Evolutionary conservation across 176 grass and related monocot genomes (phyloP).

Genomic region (Hordeum marinum): DNA sequence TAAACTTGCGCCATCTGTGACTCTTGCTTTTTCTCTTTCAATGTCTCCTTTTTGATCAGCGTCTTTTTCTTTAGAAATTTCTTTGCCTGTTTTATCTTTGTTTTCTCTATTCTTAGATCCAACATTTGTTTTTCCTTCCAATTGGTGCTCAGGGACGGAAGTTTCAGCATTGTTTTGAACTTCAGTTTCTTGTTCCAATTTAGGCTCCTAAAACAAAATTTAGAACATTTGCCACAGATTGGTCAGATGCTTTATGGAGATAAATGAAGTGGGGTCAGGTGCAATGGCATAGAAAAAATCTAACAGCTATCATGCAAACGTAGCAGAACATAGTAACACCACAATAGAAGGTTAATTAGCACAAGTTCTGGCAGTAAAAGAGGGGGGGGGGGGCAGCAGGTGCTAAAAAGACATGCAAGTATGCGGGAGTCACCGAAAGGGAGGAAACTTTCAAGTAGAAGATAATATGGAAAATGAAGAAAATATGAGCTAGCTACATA

Average conservation of each 20-base stretch:
- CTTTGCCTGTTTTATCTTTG: constrained; percentile 42
- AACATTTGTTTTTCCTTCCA: constrained; percentile 37
- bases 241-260: neutral
- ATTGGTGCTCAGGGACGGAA: constrained; percentile 25
- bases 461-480: neutral
- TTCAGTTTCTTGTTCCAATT: constrained; percentile 36
- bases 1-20: constrained; percentile 41
- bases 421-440: neutral
- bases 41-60: constrained; percentile 33
- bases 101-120: constrained; percentile 45
- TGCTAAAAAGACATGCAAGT: neutral
- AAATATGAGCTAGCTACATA: neutral
- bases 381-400: neutral
- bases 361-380: neutral
- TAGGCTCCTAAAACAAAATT: constrained; percentile 34
- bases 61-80: constrained; percentile 48
- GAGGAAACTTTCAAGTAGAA: neutral
- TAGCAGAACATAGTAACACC: neutral
- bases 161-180: constrained; percentile 30
- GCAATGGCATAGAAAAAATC: neutral
- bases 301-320: neutral
- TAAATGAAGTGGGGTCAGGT: neutral
- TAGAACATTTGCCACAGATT: neutral
- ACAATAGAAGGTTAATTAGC: neutral
- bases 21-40: constrained; percentile 47